These are phyloP conservation scores for Plasmodium ovale DNA, from an alignment of 169 alveolate genomes.

Conservation along the genomic window DNA sequence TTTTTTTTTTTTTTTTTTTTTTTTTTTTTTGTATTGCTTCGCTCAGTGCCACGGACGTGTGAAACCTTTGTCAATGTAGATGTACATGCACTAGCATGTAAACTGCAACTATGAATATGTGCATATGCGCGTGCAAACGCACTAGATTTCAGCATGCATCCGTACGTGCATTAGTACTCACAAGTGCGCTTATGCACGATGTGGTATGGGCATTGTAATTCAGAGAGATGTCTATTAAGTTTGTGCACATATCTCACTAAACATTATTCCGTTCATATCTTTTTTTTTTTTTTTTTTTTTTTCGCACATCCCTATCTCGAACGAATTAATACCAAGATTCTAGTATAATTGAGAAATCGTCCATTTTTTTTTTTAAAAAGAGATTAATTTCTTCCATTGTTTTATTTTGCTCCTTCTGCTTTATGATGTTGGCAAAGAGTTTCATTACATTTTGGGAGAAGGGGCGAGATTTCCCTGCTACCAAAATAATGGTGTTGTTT, in stretches of 20 bases:
- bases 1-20: too few relatives aligned
- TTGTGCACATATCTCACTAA: not conserved
- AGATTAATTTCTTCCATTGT: slow-evolving; percentile 48
- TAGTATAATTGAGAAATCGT: slow-evolving; percentile 48
- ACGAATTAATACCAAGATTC: slow-evolving; percentile 73
- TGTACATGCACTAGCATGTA: too few relatives aligned
- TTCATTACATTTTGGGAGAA: slow-evolving; percentile 64
- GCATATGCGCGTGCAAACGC: too few relatives aligned
- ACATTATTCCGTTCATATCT: not conserved
- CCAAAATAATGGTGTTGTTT: slow-evolving; percentile 26
- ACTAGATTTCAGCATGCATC: too few relatives aligned
- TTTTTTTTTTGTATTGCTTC: too few relatives aligned
- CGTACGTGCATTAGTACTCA: too few relatives aligned
- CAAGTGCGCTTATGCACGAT: too few relatives aligned
- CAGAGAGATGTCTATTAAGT: too few relatives aligned
- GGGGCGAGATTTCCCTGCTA: slow-evolving; percentile 72
- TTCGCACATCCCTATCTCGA: not conserved
- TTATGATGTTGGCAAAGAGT: slow-evolving; percentile 35
- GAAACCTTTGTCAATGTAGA: too few relatives aligned
- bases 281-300: not conserved
- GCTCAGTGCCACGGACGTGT: too few relatives aligned
- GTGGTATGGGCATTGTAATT: too few relatives aligned
- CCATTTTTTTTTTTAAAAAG: slow-evolving; percentile 72
- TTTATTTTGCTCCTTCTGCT: slow-evolving; percentile 47
- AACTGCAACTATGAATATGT: too few relatives aligned